Percentiles rank a stretch among this genome's conserved stretches.
Conservation (phyloP, 768 basidiomycete genomes). For the Boletus subcaerulescens region DNA sequence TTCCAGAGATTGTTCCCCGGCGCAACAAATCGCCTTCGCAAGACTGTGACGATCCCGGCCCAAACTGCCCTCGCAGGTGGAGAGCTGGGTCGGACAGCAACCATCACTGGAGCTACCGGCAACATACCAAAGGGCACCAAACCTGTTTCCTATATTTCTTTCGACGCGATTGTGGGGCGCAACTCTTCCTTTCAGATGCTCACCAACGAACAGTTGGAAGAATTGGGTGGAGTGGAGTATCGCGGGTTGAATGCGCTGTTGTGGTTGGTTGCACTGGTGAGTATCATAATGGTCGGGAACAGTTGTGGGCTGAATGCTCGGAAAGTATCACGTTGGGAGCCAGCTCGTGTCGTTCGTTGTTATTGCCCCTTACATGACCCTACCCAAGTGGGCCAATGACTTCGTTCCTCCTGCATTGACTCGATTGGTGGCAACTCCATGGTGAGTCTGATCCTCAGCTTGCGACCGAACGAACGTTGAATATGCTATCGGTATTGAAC, state of each 20-base stretch:
- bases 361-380: slow-evolving; percentile 77
- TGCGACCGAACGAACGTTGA: neutral
- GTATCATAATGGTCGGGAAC: slow-evolving; percentile 26
- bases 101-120: slow-evolving; percentile 10
- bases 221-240: slow-evolving; percentile 93
- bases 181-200: slow-evolving; percentile 72
- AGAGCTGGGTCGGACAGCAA: slow-evolving; percentile 26
- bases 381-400: slow-evolving; percentile 52
- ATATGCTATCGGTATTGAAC: neutral
- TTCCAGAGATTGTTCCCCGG: slow-evolving; percentile 63
- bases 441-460: slow-evolving; percentile 42
- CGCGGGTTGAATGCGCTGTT: slow-evolving; percentile 76
- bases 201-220: slow-evolving; percentile 81
- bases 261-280: slow-evolving; percentile 74
- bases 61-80: slow-evolving; percentile 52
- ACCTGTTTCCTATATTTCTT: slow-evolving; percentile 77
- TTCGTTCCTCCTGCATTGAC: slow-evolving; percentile 62
- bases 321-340: slow-evolving; percentile 72
- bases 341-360: slow-evolving; percentile 71
- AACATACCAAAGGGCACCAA: slow-evolving; percentile 41
- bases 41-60: slow-evolving; percentile 73
- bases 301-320: neutral
- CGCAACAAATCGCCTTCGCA: slow-evolving; percentile 52
- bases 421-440: slow-evolving; percentile 54
- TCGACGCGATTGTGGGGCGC: slow-evolving; percentile 79